Evolutionary conservation across 768 basidiomycete genomes (phyloP).

Genomic region (Russula vinacea): DNA sequence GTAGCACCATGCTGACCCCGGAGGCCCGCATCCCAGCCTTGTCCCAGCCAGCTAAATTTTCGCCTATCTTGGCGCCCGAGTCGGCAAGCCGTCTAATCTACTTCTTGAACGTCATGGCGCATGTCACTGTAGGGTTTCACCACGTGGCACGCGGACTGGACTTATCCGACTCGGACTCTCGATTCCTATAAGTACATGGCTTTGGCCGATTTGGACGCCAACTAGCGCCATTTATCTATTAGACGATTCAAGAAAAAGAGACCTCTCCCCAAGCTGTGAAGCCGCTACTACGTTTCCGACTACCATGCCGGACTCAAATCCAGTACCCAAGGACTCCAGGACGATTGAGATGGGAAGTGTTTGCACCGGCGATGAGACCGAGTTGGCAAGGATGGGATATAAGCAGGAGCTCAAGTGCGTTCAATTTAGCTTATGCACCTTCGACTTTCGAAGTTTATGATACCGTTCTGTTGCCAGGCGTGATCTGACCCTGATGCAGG

Average conservation of each 20-base stretch:
- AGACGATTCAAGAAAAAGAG: not conserved
- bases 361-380: conserved; percentile 50
- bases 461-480: conserved; percentile 51
- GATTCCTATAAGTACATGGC: not conserved
- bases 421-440: conserved; percentile 6
- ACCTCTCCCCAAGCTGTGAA: not conserved
- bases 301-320: not conserved
- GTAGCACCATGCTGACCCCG: no score
- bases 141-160: no score
- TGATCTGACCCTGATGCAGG: conserved; percentile 61
- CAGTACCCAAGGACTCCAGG: not conserved
- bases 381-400: conserved; percentile 67
- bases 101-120: no score
- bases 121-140: no score
- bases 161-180: not conserved
- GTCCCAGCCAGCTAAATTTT: no score
- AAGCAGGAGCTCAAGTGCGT: conserved; percentile 64
- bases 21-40: no score
- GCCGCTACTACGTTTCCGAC: not conserved
- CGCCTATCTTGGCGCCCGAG: no score
- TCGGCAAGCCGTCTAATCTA: no score
- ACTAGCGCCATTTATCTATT: no score
- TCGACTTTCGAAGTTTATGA: not conserved
- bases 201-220: not conserved
- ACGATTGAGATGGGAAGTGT: not conserved